Evolutionary conservation across 208 protist species (phyloP).

Genomic region (Crithidia sp.): DNA sequence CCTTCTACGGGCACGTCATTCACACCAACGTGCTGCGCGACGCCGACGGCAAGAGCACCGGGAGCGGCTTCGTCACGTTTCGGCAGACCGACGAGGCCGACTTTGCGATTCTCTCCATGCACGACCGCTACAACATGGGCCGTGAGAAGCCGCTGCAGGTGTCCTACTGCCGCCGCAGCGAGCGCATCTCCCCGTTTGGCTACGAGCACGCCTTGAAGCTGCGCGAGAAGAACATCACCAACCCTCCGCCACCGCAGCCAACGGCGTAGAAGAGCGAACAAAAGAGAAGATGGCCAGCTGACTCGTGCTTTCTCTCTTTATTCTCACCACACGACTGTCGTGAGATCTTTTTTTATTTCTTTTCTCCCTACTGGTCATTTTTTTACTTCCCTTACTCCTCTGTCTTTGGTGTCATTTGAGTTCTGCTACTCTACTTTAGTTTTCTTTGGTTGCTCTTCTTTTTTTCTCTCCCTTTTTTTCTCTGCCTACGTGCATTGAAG

Average conservation of each 20-base stretch:
- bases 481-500: background rate
- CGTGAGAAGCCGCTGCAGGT: conserved; percentile 80
- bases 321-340: no score
- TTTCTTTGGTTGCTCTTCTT: background rate
- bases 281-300: background rate
- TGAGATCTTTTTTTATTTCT: background rate
- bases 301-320: background rate
- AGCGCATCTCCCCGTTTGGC: conserved; percentile 68
- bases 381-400: background rate
- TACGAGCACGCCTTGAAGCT: conserved; percentile 63
- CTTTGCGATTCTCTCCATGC: conserved; percentile 69
- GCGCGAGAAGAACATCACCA: conserved; percentile 63
- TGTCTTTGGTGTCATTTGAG: conserved; percentile 3
- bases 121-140: conserved; percentile 78
- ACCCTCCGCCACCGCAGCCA: conserved; percentile 57
- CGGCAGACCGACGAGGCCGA: conserved; percentile 73
- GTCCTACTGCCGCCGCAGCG: conserved; percentile 68
- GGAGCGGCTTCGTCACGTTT: conserved; percentile 75
- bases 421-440: background rate
- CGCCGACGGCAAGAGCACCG: conserved; percentile 54
- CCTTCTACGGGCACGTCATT: conserved; percentile 75
- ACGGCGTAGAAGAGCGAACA: conserved; percentile 6
- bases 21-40: conserved; percentile 78
- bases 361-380: conserved; percentile 3
- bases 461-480: background rate